Base-by-base conservation (phyloP, 2,329 filamentous ascomycete species). In the Aspergillus oerlinghausenensis region DNA sequence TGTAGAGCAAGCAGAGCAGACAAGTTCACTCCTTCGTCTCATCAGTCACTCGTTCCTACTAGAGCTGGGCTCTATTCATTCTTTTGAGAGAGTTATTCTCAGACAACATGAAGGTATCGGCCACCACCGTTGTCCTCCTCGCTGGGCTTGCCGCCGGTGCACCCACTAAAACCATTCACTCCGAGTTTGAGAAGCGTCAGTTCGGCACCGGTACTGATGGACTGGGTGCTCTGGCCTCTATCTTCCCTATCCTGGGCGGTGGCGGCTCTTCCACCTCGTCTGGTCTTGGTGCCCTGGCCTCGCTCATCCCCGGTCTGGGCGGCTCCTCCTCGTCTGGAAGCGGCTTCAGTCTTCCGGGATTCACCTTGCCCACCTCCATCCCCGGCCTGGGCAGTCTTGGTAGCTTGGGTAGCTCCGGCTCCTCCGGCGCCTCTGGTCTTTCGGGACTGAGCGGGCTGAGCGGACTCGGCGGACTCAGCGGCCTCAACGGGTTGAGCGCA, bases 91-190 rank as follows among this genome's bases (percentile, higher is more conserved):
- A 42, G 35, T 42, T 11, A 45, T 38, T 29, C n/a, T 21, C 10
- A 29, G 42, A 40, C 32, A 54, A 17, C 6, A 70, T 70, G 67
- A 69, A 68, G 56, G 52, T 61, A 17, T 54, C 63, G 32, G 42
- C 65, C 8, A 40, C 60, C 23, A 57, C 69, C n/a, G 53, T 58
- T 23, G 55, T 70, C 10, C 43, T 67, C 14, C 61, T 61, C 32
- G 56, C 61, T 17, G 63, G 60, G 49, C 59, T 70, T 1, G 60
- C 58, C 9, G 67, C 64, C 3, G 67, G 67, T 8, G 67, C 67
- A 25, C 55, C 28, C 11, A 69, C 67, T 7, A 38, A 6, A 17
- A 38, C 32, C 14, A 38, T 38, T 38, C 32, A 38, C 6, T 38
- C 32, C 32, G 14, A 38, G 35, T 51, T 68, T 17, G 59, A 67